A percentile compares a stretch with the other conserved stretches of the same genome.
phyloP scores from a whole-genome alignment of 164 flowering plant species.

The Houttuynia cordata region DNA sequence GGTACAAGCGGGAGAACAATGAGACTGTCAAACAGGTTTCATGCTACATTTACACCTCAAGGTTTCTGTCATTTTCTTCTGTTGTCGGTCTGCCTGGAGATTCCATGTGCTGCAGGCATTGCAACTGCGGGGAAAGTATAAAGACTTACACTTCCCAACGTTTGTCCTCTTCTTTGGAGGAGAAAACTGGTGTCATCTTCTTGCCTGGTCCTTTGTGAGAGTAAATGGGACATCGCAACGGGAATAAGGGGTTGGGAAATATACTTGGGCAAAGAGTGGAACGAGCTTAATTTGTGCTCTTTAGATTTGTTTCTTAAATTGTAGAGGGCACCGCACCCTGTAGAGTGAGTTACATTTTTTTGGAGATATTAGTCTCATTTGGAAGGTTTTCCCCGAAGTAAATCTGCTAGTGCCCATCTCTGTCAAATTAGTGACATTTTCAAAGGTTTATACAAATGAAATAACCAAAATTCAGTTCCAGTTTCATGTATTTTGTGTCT shows the following conservation, averaged over 20 bases:
- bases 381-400: not conserved
- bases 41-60: not conserved
- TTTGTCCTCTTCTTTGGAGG: not conserved
- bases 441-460: too few relatives aligned
- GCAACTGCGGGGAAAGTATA: too few relatives aligned
- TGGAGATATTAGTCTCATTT: not conserved
- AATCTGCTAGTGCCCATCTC: too few relatives aligned
- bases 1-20: conserved; percentile 21
- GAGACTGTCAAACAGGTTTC: not conserved
- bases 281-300: not conserved
- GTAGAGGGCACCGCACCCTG: not conserved
- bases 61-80: not conserved
- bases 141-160: too few relatives aligned
- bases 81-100: too few relatives aligned
- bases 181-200: not conserved
- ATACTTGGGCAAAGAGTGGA: not conserved
- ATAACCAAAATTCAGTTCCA: too few relatives aligned
- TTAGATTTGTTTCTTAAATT: not conserved
- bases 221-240: not conserved
- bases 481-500: too few relatives aligned
- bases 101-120: too few relatives aligned
- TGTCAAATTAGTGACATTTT: too few relatives aligned
- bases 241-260: not conserved
- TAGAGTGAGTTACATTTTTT: too few relatives aligned
- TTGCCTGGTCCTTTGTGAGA: not conserved